Conservation (phyloP, 1,284 basidiomycete species). For the Fomitopsis pinicola region DNA sequence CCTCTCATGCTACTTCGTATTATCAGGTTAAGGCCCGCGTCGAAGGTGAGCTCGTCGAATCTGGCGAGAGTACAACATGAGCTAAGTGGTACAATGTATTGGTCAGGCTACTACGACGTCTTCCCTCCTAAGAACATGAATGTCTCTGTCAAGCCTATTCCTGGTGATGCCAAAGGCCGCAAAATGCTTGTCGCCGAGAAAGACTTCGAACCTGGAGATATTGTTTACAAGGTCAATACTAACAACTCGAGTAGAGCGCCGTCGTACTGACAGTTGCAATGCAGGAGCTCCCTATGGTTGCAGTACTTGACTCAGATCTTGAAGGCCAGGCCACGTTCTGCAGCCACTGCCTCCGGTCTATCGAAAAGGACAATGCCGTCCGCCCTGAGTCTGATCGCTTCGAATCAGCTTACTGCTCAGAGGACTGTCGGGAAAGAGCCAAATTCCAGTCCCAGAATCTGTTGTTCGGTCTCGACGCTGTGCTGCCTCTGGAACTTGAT, state of each 20-base stretch:
- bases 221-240: conserved; percentile 65
- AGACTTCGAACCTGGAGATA: conserved; percentile 64
- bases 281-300: conserved; percentile 69
- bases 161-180: conserved; percentile 30
- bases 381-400: conserved; percentile 47
- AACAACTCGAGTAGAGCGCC: background rate
- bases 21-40: conserved; percentile 59
- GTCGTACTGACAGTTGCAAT: background rate
- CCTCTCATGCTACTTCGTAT: conserved; percentile 25
- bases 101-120: conserved; percentile 64
- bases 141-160: conserved; percentile 49
- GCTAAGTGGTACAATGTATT: conserved; percentile 17
- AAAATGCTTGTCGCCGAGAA: conserved; percentile 63
- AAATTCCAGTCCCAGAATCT: conserved; percentile 60
- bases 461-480: conserved; percentile 63
- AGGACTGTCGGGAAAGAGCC: conserved; percentile 53
- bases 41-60: conserved; percentile 62
- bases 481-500: conserved; percentile 51
- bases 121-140: conserved; percentile 72
- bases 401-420: conserved; percentile 65
- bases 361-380: conserved; percentile 43
- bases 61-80: conserved; percentile 16
- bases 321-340: conserved; percentile 64
- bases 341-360: conserved; percentile 61
- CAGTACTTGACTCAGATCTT: conserved; percentile 66